Evolutionary conservation across 257 asterid species (phyloP), one percentile per base, ranked within the genome.

Genomic region (Plantago ovata): DNA sequence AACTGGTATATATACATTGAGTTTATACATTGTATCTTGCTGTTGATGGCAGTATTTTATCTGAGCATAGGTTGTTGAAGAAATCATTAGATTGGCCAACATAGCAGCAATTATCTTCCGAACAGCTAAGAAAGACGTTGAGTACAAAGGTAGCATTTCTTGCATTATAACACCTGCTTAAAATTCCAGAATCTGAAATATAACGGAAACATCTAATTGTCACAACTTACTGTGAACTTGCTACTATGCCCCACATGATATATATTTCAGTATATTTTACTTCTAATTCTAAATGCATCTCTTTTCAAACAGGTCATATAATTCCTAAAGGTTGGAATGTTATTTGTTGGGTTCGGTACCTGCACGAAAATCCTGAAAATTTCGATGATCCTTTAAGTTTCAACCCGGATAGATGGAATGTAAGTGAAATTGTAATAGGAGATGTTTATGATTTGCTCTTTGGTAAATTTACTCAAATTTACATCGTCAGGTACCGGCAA

Each of bases 241-340:
- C 16, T 21, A n/a, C 11, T 49, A n/a, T 12, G 5, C 22, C 14
- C 3, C 32, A 10, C 9, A 16, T 16, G 32, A 1, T 18, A 8
- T 47, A 1, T 18, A 8, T 47, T 13, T 47, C 4, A 18, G 33
- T 48, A 28, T 18, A 21, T 3, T 21, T 49, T 49, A 9, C 36
- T 13, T 21, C 16, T 21, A 50, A 22, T 22, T 50, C 10, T 50
- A 22, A 22, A 11, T 49, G 7, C 11, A 1, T 22, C 19, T 3
- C 23, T 11, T 20, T 42, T 20, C 5, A 28, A 45, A 53, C 75
- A 80, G 87, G 87, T 59, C 71, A 75, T 43, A 81, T 13, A 64
- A 84, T 84, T 20, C 89, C 89, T 0, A 81, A 76, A 63, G 89
- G 86, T 6, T 84, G 89, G 89, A 72, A 71, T 60, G 76, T 84